Evolutionary conservation across 1,284 basidiomycete species (phyloP).

Genomic region (Ceratorhiza oryzae-sativae): DNA sequence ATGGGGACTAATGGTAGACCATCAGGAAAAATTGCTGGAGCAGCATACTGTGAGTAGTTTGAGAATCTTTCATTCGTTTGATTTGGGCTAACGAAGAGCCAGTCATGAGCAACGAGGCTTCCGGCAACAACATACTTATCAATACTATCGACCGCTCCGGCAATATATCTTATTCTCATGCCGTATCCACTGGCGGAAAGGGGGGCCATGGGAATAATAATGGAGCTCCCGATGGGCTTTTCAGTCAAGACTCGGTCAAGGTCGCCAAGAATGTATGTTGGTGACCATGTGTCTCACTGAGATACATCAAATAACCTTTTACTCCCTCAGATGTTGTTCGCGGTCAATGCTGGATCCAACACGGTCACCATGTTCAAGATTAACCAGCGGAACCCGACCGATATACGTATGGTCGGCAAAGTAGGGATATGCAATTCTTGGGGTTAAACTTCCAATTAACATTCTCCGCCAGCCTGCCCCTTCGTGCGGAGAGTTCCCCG

Average conservation of each 20-base stretch:
- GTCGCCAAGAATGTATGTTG: constrained; percentile 48
- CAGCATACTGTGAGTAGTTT: constrained; percentile 37
- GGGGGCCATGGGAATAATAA: constrained; percentile 55
- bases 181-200: constrained; percentile 53
- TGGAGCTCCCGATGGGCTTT: constrained; percentile 54
- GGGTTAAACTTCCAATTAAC: constrained; percentile 15
- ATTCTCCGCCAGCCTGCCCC: constrained; percentile 3
- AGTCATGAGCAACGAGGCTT: constrained; percentile 53
- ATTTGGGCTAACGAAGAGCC: constrained; percentile 21
- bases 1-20: background rate
- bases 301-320: background rate
- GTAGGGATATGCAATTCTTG: constrained; percentile 50
- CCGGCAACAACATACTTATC: constrained; percentile 50
- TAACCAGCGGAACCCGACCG: constrained; percentile 54
- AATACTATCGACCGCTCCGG: constrained; percentile 49
- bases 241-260: constrained; percentile 59
- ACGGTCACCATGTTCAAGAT: constrained; percentile 58
- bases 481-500: constrained; percentile 58
- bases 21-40: constrained; percentile 15
- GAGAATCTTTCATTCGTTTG: background rate
- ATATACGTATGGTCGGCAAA: constrained; percentile 53
- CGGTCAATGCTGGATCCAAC: constrained; percentile 59
- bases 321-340: constrained; percentile 51
- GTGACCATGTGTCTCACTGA: background rate
- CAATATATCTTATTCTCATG: constrained; percentile 50